Conservation (phyloP, 2,329 filamentous ascomycete species). For the Nigrospora osmanthi region DNA sequence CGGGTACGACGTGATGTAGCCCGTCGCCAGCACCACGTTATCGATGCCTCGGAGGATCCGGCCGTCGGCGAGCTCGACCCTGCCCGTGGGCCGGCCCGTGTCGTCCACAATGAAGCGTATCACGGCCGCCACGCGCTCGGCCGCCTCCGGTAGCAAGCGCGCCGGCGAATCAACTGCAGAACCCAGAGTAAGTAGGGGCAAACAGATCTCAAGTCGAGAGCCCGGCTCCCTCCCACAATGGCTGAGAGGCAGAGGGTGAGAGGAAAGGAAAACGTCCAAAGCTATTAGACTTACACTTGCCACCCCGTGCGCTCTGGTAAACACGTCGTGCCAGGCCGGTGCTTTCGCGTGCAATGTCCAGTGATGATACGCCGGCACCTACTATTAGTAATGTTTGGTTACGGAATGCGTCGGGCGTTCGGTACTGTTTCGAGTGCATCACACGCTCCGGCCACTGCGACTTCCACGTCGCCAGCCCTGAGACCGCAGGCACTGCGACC, state of each 20-base stretch:
- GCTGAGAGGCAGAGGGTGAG: too few relatives aligned
- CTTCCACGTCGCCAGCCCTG: constrained; percentile 53
- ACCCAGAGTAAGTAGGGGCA: too few relatives aligned
- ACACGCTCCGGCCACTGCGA: constrained; percentile 40
- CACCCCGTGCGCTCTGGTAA: constrained; percentile 48
- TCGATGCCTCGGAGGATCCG: constrained; percentile 46
- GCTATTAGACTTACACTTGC: constrained; percentile 26
- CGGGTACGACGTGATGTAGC: constrained; percentile 60
- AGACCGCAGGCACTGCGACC: constrained; percentile 42
- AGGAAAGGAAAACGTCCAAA: too few relatives aligned
- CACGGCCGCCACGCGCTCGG: constrained; percentile 43
- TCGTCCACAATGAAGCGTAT: constrained; percentile 33
- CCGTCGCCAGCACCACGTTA: constrained; percentile 56
- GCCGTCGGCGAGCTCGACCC: constrained; percentile 45
- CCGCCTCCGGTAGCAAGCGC: constrained; percentile 43
- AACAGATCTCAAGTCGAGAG: too few relatives aligned
- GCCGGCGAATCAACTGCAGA: constrained; percentile 41
- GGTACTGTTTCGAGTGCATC: constrained; percentile 66
- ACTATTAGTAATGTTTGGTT: constrained; percentile 44
- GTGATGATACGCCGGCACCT: constrained; percentile 40
- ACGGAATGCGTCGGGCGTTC: constrained; percentile 48
- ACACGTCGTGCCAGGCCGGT: constrained; percentile 25
- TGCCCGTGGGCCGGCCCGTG: constrained; percentile 18
- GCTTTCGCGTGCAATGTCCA: constrained; percentile 33
- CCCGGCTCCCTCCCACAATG: too few relatives aligned